Evolutionary conservation across 306 rosid species (phyloP), one percentile per base, ranked within the genome.

Genomic region (Cicer judaicum): DNA sequence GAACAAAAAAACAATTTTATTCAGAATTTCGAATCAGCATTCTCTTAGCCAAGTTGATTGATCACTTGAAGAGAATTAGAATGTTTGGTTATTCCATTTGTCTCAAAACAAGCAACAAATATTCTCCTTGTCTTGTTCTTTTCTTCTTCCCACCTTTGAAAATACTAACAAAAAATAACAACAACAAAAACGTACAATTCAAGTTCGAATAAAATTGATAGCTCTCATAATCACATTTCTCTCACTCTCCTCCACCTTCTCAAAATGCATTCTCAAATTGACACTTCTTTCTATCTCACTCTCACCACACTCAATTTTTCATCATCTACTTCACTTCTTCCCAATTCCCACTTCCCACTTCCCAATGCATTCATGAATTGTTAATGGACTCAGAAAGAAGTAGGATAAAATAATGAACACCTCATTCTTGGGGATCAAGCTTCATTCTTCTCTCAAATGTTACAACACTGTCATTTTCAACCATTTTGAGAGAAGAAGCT

Each of bases 391-490:
- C 1, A 43, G 59, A 50, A 86, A 52, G 92, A 75, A 85, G 88
- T 72, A 85, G 62, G 36, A 29, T 29, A 29, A 4, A 29, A 77
- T 41, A 84, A 94, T 94, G 97, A 85, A 78, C 19, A 77, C 83
- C 75, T 77, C 88, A 7, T 87, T 91, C 77, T 79, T 90, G 15
- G 96, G 90, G 77, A 71, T 74, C 72, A 73, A 81, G 46, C 83
- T 88, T 69, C 81, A 67, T 68, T 72, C 71, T 76, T 85, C 91
- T 72, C 72, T 82, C 50, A 60, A 80, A 65, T 42, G 62, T 75
- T 72, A 54, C 71, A 61, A 77, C 76, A 53, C 19, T 13, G 72
- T 72, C 75, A 70, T 10, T 29, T 70, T 76, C 74, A 75, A 67
- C 8, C 15, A 1, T 38, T 71, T 82, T 53, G 78, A 80, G 40